A percentile compares a stretch with the other conserved stretches of the same genome.
Evolutionary conservation across 148 eudicot species (phyloP).

Genomic region (Chenopodium berlandieri): DNA sequence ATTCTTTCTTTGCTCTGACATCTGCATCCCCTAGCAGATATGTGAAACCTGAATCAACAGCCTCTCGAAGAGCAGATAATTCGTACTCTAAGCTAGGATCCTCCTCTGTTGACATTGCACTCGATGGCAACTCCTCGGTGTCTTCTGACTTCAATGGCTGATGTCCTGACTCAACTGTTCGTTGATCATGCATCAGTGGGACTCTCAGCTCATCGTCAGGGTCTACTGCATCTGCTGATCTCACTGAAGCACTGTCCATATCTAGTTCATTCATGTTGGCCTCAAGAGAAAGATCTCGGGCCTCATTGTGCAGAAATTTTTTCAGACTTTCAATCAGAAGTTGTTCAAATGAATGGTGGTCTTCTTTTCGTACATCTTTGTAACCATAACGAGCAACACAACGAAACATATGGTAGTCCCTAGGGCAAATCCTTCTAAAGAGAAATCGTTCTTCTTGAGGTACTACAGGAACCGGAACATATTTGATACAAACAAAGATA

Average conservation of each 20-base stretch:
- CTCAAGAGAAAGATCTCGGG: constrained; percentile 66
- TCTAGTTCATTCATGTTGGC: constrained; percentile 37
- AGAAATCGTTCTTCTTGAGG: constrained; percentile 90
- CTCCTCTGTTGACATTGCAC: constrained; percentile 45
- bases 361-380: constrained; percentile 88
- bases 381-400: constrained; percentile 93
- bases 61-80: constrained; percentile 71
- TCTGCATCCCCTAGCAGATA: constrained; percentile 82
- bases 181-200: constrained; percentile 55
- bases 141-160: constrained; percentile 19
- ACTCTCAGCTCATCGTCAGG: constrained; percentile 43
- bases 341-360: constrained; percentile 75
- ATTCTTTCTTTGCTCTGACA: constrained; percentile 78
- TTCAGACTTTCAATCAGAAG: constrained; percentile 71
- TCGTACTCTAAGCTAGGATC: constrained; percentile 81
- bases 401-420: constrained; percentile 86
- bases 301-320: constrained; percentile 68
- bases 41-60: constrained; percentile 79
- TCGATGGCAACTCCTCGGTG: constrained; percentile 36
- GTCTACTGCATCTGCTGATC: constrained; percentile 35
- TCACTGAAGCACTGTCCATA: constrained; percentile 45
- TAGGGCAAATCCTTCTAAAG: constrained; percentile 77
- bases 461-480: constrained; percentile 78
- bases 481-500: constrained; percentile 82
- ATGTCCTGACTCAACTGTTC: constrained; percentile 24